A percentile compares a stretch with the other conserved stretches of the same genome.
Evolutionary conservation across 805 yeast species (phyloP).

Genomic region (Candida easanensis): DNA sequence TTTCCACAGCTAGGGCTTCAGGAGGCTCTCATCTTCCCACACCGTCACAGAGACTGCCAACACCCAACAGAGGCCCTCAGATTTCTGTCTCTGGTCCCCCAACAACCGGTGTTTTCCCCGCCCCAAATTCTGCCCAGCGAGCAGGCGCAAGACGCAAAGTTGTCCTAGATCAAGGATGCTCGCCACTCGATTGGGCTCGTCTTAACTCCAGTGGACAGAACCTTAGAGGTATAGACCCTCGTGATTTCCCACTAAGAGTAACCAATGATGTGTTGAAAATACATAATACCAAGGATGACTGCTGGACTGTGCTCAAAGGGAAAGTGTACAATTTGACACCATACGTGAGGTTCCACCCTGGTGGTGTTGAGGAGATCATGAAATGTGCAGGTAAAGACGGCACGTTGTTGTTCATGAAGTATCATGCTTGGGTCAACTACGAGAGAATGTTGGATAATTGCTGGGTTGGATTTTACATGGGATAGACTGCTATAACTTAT

Average conservation of each 20-base stretch:
- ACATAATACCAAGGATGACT: slow-evolving; percentile 64
- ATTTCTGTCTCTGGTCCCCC: background rate
- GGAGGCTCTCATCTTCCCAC: background rate
- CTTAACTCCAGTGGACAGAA: slow-evolving; percentile 46
- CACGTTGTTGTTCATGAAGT: slow-evolving; percentile 68
- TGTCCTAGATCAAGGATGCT: slow-evolving; percentile 69
- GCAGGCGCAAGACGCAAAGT: slow-evolving; percentile 49
- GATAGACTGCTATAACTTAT: slow-evolving; percentile 1
- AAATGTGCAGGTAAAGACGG: slow-evolving; percentile 84
- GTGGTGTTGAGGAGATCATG: slow-evolving; percentile 78
- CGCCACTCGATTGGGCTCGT: slow-evolving; percentile 85
- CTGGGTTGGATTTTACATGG: slow-evolving; percentile 53
- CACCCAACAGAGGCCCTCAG: slow-evolving; percentile 3
- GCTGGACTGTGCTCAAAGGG: slow-evolving; percentile 81
- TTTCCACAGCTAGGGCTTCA: slow-evolving; percentile 1
- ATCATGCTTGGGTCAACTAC: slow-evolving; percentile 78
- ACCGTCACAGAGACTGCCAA: background rate
- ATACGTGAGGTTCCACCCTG: slow-evolving; percentile 87
- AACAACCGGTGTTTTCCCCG: slow-evolving; percentile 13
- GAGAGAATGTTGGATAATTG: slow-evolving; percentile 81
- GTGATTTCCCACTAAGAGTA: slow-evolving; percentile 56
- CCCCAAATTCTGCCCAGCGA: slow-evolving; percentile 19
- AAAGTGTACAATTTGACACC: slow-evolving; percentile 85
- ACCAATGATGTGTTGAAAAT: slow-evolving; percentile 53
- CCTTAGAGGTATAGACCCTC: slow-evolving; percentile 50